Percentiles rank a stretch among this genome's conserved stretches.
phyloP scores from a whole-genome alignment of 2,329 filamentous ascomycete genomes.

The Biscogniauxia marginata region DNA sequence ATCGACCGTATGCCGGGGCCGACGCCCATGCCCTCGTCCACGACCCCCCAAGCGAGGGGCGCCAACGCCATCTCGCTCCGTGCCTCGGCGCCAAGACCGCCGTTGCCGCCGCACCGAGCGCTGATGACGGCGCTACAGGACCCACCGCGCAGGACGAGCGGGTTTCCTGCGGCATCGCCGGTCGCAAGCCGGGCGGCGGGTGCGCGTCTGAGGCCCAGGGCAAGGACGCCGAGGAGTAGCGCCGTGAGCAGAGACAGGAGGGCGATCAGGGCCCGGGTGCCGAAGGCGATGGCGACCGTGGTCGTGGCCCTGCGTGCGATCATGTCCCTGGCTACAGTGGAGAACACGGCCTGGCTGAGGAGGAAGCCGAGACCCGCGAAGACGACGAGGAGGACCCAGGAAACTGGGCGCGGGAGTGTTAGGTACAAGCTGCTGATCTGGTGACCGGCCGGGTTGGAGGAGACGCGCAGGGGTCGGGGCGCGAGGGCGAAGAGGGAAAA shows the following conservation, averaged over 20 bases:
- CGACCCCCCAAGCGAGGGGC: slow-evolving; percentile 46
- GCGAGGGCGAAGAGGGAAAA: slow-evolving; percentile 42
- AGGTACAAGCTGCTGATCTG: slow-evolving; percentile 50
- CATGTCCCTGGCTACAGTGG: slow-evolving; percentile 25
- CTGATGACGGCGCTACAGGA: slow-evolving; percentile 53
- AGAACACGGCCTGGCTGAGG: slow-evolving; percentile 45
- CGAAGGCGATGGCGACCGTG: slow-evolving; percentile 41
- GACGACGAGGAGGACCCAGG: slow-evolving; percentile 43
- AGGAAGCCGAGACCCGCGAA: slow-evolving; percentile 46
- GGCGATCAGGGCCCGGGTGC: slow-evolving; percentile 41
- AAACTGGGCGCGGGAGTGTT: slow-evolving; percentile 47
- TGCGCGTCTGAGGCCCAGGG: slow-evolving; percentile 41
- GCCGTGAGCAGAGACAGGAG: slow-evolving; percentile 41
- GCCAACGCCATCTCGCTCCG: slow-evolving; percentile 33
- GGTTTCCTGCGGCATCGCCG: slow-evolving; percentile 44
- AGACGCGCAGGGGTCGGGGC: slow-evolving; percentile 44
- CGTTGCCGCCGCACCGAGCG: slow-evolving; percentile 44
- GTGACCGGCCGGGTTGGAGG: slow-evolving; percentile 40
- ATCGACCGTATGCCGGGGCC: slow-evolving; percentile 22
- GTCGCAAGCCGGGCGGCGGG: slow-evolving; percentile 36
- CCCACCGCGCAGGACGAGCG: slow-evolving; percentile 46
- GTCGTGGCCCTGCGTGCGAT: slow-evolving; percentile 13
- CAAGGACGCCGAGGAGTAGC: slow-evolving; percentile 36
- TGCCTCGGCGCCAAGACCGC: slow-evolving; percentile 21
- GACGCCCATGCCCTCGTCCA: slow-evolving; percentile 38